Conservation (phyloP, 2,329 filamentous ascomycete species). For the Fusarium sp. region DNA sequence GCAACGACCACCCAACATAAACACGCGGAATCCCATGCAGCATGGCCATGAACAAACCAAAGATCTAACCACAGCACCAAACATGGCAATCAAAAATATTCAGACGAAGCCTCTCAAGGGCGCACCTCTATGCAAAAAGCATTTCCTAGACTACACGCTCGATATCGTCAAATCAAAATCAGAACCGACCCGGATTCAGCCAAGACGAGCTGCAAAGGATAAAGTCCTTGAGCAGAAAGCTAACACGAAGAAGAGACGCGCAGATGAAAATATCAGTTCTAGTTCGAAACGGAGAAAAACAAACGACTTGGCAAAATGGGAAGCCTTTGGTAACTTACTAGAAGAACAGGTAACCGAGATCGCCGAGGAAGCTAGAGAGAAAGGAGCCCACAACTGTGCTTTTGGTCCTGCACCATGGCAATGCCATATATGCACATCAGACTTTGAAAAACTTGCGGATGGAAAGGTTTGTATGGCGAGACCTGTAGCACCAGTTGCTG, state of each 20-base stretch:
- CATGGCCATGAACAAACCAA: background rate
- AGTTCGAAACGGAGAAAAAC: background rate
- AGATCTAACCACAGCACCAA: fast-evolving
- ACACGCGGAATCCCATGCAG: background rate
- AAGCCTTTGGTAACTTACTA: background rate
- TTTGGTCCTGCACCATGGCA: conserved; percentile 24
- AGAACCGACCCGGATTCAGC: conserved; percentile 11
- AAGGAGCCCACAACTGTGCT: background rate
- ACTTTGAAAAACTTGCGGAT: background rate
- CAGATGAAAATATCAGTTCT: background rate
- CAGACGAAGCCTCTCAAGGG: background rate
- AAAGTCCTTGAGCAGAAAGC: background rate
- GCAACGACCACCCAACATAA: background rate
- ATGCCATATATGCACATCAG: conserved; percentile 8
- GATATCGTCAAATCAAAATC: background rate
- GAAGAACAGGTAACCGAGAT: background rate
- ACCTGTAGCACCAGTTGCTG: conserved; percentile 6
- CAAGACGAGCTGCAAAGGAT: conserved; percentile 26
- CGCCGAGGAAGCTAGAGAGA: background rate
- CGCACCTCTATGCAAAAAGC: conserved; percentile 9
- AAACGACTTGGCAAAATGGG: background rate
- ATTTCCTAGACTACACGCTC: conserved; percentile 4
- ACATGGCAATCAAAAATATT: background rate
- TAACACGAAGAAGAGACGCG: background rate
- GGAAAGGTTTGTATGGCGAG: background rate